Evolutionary conservation across 2,329 filamentous ascomycete species (phyloP), one percentile per base, ranked within the genome.

Genomic region (Fusarium sp.): DNA sequence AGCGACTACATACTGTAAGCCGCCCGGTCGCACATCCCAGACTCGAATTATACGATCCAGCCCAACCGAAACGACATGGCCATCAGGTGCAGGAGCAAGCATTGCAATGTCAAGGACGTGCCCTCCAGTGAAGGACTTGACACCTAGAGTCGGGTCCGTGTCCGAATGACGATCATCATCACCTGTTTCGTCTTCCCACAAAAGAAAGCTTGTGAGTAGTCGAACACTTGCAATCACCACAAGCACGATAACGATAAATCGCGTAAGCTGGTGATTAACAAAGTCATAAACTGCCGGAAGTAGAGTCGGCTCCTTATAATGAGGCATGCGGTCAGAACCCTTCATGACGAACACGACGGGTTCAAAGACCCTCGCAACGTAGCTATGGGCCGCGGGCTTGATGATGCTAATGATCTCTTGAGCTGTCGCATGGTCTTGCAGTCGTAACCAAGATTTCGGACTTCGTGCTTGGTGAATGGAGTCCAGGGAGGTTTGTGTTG

Each of bases 381-480:
- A 93, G 77, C 89, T 92, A 74, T 92, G 86, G 2, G 89, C 87
- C 56, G 86, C 83, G 8, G 92, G 92, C 68, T 93, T 94, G 72
- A 94, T 86, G 33, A 92, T 87, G n/a, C 88, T 85, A 76, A 95
- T 93, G 17, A 95, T 86, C 74, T 95, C 92, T 38, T 87, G 87
- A 4, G 92, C 92, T 2, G 92, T 94, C 74, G 93, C 91, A 72
- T 94, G 91, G 71, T 95, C 92, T 76, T 95, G 92, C 58, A 94
- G 84, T 26, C 87, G 86, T 50, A 95, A 83, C 92, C 92, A 95
- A 17, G 92, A 91, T 6, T 86, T 89, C 2, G 91, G 92, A n/a
- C 90, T 92, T 63, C 92, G 85, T 4, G 91, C 91, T 75, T 93
- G 91, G 73, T 95, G 90, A 63, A 94, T 86, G 22, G 87, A 85